Base-by-base conservation (phyloP, 129 eudicot species). In the Flaveria trinervia region DNA sequence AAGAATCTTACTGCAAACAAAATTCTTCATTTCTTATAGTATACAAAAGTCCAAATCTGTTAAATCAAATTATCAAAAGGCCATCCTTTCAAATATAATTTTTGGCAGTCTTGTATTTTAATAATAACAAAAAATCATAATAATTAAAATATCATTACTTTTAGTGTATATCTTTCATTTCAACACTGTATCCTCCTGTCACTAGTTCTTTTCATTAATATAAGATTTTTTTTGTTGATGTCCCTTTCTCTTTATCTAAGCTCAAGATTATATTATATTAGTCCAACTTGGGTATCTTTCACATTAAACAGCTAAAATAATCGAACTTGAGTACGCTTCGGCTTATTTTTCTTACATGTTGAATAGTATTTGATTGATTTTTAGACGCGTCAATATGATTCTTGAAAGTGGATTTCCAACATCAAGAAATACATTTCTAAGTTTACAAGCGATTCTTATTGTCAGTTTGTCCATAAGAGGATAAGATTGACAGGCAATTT, bases 41-140 rank as follows among this genome's bases (percentile, higher is more conserved):
- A 71, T 64, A 82, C 68, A 85, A 85, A 89, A 85, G 85, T 79
- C 84, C 86, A 80, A 75, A 74, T 77, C 78, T 84, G 82, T 85
- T 84, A 18, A 76, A 73, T 84, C 84, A 80, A 9, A 65, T 26
- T 26, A 68, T 60, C 25, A 65, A 80, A 71, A 68, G 70, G 76
- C 33, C 50, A 81, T 73, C 70, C 86, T 62, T 78, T 79, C 73
- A 55, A 68, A 22, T 36, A 30, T 72, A 52, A 46, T 36, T 77
- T 71, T 69, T 39, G 77, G 75, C 70, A 72, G 16, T 18, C 44
- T 33, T 9, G 4, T 18, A 39, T 20, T 14, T 61, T 62, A 44
- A 14, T 4, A 36, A 54, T 25, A n/a, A 76, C 57, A 49, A 48
- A 73, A 68, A 16, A 78, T 36, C 41, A 36, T 77, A 83, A 84